Base-by-base conservation (phyloP, 2,329 filamentous ascomycete species). In the Aspergillus clavatus region DNA sequence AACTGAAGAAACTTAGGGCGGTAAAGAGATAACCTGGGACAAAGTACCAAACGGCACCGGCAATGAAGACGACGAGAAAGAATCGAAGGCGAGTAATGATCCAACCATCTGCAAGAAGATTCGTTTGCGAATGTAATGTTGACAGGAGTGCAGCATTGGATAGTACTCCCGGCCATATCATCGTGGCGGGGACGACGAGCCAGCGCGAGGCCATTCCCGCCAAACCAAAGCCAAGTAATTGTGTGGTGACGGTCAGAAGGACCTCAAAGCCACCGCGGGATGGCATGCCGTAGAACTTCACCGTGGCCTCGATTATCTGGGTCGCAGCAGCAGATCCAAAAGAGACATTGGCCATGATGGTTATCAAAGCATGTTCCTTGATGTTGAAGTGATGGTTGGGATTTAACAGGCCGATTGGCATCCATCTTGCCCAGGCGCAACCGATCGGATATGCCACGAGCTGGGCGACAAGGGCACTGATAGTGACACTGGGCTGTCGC, bases 1-100 rank as follows among this genome's bases (percentile, higher is more conserved):
- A 84, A 10, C 81, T 82, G 55, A 88, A 87, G 5, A 82, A 77
- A 54, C 81, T 85, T 10, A 88, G 68, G 21, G 78, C 86, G 50
- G 84, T 82, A 40, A 81, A 84, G 5, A 89, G 69, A 51, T 81
- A 86, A 0, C 82, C 83, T 0, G 84, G 83, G 21, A 64, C 50
- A 45, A 69, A 68, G 40, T 68, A 69, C 64, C 66, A 69, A 22
- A 61, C 44, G 3, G 60, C 57, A 2, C 65, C 59, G 2, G 43
- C 58, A 11, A 59, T 14, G 19, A 66, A 66, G 6, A 70, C 55
- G 10, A 65, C 45, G 7, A 67, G 53, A 45, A 71, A 69, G 45
- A 67, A 68, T 12, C 60, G 64, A 7, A 67, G 58, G 5, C 67
- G 61, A 7, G 66, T 61, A 10, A 70, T 66, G 2, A 43, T 54